phyloP scores from a whole-genome alignment of 352 stramenopile species.

The Blastocystis sp. region DNA sequence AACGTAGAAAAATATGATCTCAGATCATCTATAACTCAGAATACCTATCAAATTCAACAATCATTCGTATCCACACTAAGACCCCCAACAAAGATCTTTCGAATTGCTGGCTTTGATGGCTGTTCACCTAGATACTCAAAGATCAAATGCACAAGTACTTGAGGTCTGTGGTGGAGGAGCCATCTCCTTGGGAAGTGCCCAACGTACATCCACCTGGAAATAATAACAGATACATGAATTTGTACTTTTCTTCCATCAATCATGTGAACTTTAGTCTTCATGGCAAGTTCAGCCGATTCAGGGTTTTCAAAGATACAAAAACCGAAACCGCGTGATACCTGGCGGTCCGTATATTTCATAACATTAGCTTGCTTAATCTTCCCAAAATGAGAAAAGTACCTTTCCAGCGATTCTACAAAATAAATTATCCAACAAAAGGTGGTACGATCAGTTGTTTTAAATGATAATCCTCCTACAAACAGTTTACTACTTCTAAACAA shows the following conservation, averaged over 20 bases:
- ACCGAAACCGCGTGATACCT: constrained; percentile 53
- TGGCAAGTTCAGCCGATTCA: constrained; percentile 43
- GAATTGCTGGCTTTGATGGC: not conserved
- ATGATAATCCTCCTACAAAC: constrained; percentile 52
- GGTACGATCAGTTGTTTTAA: constrained; percentile 65
- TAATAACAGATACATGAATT: not conserved
- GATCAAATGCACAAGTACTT: not conserved
- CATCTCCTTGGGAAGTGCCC: constrained; percentile 56
- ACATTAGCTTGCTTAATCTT: constrained; percentile 55
- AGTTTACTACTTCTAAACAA: constrained; percentile 22
- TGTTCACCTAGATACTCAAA: not conserved
- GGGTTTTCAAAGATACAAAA: constrained; percentile 67
- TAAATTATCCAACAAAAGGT: not conserved
- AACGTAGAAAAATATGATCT: constrained; percentile 30
- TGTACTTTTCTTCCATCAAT: constrained; percentile 47
- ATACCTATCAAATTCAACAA: not conserved
- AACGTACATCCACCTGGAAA: constrained; percentile 54
- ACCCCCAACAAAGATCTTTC: constrained; percentile 39
- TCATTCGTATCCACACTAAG: constrained; percentile 36
- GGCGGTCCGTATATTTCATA: constrained; percentile 64
- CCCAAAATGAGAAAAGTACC: constrained; percentile 60
- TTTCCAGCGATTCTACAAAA: constrained; percentile 30
- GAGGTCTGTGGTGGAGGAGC: constrained; percentile 38
- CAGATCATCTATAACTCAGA: not conserved
- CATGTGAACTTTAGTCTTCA: constrained; percentile 37